Percentiles rank a stretch among this genome's conserved stretches.
Evolutionary conservation across 345 rosid genomes (phyloP).

Genomic region (Combretum micranthum): DNA sequence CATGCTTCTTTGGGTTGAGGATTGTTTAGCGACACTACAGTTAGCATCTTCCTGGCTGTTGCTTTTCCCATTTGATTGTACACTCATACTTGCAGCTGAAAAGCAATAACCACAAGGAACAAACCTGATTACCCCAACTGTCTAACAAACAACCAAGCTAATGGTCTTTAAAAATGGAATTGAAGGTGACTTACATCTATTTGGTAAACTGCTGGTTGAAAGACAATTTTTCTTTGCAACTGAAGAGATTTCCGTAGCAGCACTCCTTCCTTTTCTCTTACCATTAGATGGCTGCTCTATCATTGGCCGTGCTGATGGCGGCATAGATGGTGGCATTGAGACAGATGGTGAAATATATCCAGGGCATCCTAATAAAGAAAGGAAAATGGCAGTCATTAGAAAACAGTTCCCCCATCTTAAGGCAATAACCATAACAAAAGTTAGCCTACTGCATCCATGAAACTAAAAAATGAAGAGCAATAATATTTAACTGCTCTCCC

Average conservation of each 20-base stretch:
- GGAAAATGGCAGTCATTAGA: not conserved
- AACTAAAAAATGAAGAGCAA: not conserved
- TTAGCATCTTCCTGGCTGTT: slow-evolving; percentile 9
- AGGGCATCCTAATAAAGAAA: slow-evolving; percentile 26
- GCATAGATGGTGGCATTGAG: slow-evolving; percentile 25
- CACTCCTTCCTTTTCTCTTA: slow-evolving; percentile 39
- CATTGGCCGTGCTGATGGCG: slow-evolving; percentile 22
- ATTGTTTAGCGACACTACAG: not conserved
- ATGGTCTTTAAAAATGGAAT: not conserved
- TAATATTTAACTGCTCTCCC: not conserved
- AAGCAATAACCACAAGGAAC: not conserved
- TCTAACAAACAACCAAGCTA: not conserved
- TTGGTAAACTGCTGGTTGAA: slow-evolving; percentile 17
- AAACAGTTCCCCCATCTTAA: not conserved
- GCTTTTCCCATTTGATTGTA: slow-evolving; percentile 3
- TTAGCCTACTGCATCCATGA: not conserved
- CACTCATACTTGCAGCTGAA: slow-evolving; percentile 7
- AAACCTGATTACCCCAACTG: too few relatives aligned
- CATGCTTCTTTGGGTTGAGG: slow-evolving; percentile 9
- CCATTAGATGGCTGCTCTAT: slow-evolving; percentile 24
- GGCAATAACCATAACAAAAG: not conserved
- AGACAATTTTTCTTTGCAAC: slow-evolving; percentile 40
- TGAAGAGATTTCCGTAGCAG: slow-evolving; percentile 24
- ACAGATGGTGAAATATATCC: slow-evolving; percentile 25
- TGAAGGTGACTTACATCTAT: slow-evolving; percentile 30